Percentiles rank a stretch among this genome's conserved stretches.
Evolutionary conservation across 2,329 filamentous ascomycete genomes (phyloP).

Genomic region (Domatiomyces globalis): DNA sequence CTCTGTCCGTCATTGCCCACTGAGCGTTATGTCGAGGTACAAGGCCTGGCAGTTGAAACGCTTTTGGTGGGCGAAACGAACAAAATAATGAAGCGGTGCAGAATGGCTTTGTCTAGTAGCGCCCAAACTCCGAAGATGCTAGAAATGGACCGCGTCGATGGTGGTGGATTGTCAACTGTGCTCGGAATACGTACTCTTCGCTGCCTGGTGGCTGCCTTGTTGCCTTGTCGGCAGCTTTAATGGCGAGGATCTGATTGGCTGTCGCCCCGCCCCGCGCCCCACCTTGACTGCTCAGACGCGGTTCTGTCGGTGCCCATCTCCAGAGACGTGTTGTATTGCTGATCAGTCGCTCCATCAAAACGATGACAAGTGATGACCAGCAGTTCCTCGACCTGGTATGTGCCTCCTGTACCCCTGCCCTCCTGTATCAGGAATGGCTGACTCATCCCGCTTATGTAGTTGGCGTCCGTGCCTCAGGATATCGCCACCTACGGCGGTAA

Average conservation of each 20-base stretch:
- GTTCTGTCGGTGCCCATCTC: background rate
- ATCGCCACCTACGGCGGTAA: constrained; percentile 56
- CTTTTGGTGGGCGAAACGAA: too few species aligned
- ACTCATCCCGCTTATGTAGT: constrained; percentile 25
- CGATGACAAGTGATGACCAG: constrained; percentile 67
- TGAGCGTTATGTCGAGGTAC: background rate
- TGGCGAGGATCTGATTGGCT: background rate
- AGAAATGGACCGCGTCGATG: background rate
- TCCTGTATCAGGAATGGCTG: constrained; percentile 2
- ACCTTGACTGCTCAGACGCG: background rate
- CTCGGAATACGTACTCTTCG: background rate
- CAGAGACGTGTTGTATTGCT: background rate
- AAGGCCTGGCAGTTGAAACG: too few species aligned
- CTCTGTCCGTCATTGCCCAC: background rate
- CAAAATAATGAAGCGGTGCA: background rate
- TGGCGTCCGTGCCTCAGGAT: constrained; percentile 47
- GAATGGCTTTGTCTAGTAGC: background rate
- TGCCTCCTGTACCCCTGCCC: background rate
- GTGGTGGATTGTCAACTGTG: background rate
- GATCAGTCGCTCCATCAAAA: constrained; percentile 17
- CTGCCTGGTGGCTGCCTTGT: background rate
- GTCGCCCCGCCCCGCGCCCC: background rate
- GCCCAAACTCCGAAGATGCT: background rate
- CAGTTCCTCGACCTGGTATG: constrained; percentile 60
- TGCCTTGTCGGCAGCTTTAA: background rate